Conservation (phyloP, 371 early-diverging fungal species). For the Thermomucor indicae-seudaticae region DNA sequence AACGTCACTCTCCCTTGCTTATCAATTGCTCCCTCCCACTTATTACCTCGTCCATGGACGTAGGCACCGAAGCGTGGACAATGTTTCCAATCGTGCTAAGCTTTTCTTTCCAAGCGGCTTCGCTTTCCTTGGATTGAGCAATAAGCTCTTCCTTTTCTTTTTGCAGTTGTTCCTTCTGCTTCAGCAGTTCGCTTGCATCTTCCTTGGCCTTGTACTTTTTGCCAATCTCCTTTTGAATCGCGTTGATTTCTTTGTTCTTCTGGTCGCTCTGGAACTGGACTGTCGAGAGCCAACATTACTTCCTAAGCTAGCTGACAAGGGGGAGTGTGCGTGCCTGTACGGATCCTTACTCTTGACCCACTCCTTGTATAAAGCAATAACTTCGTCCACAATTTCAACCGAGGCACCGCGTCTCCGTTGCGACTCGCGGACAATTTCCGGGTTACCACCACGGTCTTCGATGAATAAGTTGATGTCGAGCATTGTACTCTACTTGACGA, state of each 20-base stretch:
- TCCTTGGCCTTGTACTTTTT: constrained; percentile 90
- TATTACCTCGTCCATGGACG: constrained; percentile 79
- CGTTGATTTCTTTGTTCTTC: constrained; percentile 88
- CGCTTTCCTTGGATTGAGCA: constrained; percentile 71
- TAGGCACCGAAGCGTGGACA: constrained; percentile 92
- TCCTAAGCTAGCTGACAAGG: too few relatives aligned
- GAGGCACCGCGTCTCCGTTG: constrained; percentile 86
- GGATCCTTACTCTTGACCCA: constrained; percentile 86
- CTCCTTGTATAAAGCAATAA: constrained; percentile 86
- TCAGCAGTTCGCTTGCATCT: constrained; percentile 76
- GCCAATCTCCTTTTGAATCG: constrained; percentile 89
- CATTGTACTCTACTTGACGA: too few relatives aligned
- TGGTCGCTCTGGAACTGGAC: constrained; percentile 86
- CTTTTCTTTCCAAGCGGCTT: constrained; percentile 63
- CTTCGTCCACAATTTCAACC: constrained; percentile 88
- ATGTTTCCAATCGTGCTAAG: constrained; percentile 91
- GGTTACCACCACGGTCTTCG: constrained; percentile 93
- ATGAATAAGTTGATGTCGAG: constrained; percentile 91
- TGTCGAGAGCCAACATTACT: constrained; percentile 24
- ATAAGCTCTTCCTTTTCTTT: constrained; percentile 68
- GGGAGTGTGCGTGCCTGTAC: too few relatives aligned
- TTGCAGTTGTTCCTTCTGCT: constrained; percentile 70
- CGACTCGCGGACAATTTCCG: constrained; percentile 90
- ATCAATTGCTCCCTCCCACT: neutral
- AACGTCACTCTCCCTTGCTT: neutral